Conservation (phyloP, 495 filamentous ascomycete species). For the Tuber borchii region DNA sequence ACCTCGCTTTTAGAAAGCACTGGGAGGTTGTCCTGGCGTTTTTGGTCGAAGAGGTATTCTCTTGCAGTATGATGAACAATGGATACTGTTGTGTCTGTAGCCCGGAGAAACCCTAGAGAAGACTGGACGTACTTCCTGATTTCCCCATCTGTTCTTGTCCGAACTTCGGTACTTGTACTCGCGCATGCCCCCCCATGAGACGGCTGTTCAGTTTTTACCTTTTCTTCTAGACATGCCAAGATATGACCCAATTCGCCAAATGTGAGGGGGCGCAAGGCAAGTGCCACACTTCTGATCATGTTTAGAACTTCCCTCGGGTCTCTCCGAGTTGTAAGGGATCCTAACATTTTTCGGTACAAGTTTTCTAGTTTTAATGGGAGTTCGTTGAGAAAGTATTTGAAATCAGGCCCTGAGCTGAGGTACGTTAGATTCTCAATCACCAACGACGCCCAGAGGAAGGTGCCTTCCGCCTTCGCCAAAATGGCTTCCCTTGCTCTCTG, state of each 20-base stretch:
- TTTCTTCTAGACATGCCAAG: neutral
- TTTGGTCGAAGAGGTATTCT: neutral
- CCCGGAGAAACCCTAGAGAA: neutral
- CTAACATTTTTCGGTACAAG: too few relatives aligned
- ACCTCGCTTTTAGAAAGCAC: neutral
- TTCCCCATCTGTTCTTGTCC: neutral
- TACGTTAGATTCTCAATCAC: too few relatives aligned
- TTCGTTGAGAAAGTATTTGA: too few relatives aligned
- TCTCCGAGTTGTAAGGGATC: neutral
- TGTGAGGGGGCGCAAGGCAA: neutral
- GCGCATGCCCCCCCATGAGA: neutral
- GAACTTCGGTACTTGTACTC: neutral
- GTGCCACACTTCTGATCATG: neutral
- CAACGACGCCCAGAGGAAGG: too few relatives aligned
- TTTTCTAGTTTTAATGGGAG: too few relatives aligned
- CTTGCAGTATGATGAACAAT: too few relatives aligned
- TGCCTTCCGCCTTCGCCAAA: too few relatives aligned
- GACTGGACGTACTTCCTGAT: neutral
- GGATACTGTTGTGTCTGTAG: neutral
- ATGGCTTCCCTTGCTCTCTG: too few relatives aligned
- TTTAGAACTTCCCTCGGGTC: neutral
- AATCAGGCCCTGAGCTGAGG: too few relatives aligned
- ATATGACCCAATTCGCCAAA: neutral
- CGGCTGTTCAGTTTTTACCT: neutral
- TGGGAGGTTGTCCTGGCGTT: accelerated